Percentiles rank a stretch among this genome's conserved stretches.
Evolutionary conservation across 192 early-diverging fungal genomes (phyloP).

Genomic region (Mortierella antarctica): DNA sequence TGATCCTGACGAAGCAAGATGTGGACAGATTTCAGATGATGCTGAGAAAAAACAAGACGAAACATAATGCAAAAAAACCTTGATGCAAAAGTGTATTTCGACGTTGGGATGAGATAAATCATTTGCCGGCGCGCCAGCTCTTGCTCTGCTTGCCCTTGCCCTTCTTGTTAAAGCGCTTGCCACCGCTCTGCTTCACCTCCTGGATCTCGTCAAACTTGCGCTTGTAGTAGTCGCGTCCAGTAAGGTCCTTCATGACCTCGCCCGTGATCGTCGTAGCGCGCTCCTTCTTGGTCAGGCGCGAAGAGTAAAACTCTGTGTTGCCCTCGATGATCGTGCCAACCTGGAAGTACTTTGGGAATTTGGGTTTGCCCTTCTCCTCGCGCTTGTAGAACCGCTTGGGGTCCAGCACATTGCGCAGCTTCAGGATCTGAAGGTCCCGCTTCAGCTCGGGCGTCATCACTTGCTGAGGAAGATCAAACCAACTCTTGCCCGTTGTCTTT

Average conservation of each 20-base stretch:
- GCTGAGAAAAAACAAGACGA: neutral
- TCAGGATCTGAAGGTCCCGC: slow-evolving; percentile 88
- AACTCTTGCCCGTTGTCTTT: slow-evolving; percentile 62
- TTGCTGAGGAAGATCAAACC: slow-evolving; percentile 93
- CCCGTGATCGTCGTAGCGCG: slow-evolving; percentile 86
- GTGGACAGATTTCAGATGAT: too few relatives aligned
- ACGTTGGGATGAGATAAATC: neutral
- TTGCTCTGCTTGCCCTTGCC: slow-evolving; percentile 57
- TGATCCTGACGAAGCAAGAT: neutral
- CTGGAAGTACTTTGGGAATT: slow-evolving; percentile 93
- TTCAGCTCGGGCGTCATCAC: slow-evolving; percentile 90
- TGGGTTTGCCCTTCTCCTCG: slow-evolving; percentile 64
- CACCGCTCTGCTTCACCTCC: slow-evolving; percentile 59
- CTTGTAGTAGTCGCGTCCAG: slow-evolving; percentile 86
- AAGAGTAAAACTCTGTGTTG: slow-evolving; percentile 89
- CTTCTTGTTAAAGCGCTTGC: slow-evolving; percentile 66
- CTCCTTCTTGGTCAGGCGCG: slow-evolving; percentile 88
- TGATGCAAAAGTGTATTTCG: too few relatives aligned
- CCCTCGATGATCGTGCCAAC: slow-evolving; percentile 93
- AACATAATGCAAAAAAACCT: neutral
- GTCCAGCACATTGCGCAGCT: slow-evolving; percentile 88
- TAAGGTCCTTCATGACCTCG: slow-evolving; percentile 84
- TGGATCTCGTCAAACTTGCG: slow-evolving; percentile 87
- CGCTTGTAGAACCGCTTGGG: slow-evolving; percentile 94
- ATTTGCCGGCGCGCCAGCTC: slow-evolving; percentile 56